Conservation (phyloP, 2,329 filamentous ascomycete genomes). For the Trichoderma citrinoviride region DNA sequence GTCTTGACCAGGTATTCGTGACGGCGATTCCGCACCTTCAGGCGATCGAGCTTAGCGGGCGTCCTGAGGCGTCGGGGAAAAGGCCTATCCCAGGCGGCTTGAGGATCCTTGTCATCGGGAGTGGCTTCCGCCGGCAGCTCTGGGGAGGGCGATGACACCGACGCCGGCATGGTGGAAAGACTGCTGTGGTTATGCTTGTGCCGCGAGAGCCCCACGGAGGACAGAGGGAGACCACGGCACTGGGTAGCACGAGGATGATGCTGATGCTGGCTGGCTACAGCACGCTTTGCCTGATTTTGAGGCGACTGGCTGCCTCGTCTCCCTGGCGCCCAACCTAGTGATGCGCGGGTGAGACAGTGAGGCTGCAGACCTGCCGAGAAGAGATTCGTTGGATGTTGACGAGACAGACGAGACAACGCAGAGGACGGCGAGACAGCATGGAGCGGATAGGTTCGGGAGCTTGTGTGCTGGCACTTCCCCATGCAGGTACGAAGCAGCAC, state of each 20-base stretch:
- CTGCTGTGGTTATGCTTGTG: not conserved
- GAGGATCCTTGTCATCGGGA: not conserved
- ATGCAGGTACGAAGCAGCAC: conserved; percentile 6
- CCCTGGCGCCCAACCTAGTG: no score
- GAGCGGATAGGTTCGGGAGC: not conserved
- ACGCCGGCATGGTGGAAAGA: not conserved
- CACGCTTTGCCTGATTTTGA: no score
- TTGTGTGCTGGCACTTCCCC: conserved; percentile 10
- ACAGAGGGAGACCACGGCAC: no score
- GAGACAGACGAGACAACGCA: not conserved
- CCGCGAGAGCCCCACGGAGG: not conserved
- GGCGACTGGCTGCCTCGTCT: not conserved
- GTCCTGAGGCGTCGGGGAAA: conserved; percentile 46
- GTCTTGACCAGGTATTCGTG: conserved; percentile 72
- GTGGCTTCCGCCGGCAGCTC: not conserved
- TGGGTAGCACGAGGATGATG: not conserved
- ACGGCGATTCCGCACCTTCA: conserved; percentile 70
- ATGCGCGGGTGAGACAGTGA: not conserved
- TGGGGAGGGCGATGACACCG: not conserved
- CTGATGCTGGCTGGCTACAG: not conserved
- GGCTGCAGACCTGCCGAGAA: not conserved
- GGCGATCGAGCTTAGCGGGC: conserved; percentile 42
- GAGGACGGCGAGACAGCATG: not conserved
- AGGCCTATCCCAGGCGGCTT: conserved; percentile 35
- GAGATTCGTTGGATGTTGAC: not conserved